Base-by-base conservation (phyloP, 768 basidiomycete genomes). In the Naganishia randhawae region DNA sequence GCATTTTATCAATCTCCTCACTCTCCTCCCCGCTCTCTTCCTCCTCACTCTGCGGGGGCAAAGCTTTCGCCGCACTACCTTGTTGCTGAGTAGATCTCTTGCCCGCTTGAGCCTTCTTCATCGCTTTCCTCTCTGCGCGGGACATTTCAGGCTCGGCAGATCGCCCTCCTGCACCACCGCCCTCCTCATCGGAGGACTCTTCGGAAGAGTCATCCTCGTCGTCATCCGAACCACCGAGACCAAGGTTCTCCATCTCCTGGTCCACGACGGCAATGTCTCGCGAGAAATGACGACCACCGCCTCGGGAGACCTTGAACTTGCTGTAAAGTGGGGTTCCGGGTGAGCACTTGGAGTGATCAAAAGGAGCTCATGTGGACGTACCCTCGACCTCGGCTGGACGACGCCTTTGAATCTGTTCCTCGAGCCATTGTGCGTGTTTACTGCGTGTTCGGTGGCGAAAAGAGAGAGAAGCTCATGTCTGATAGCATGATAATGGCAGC, bases 241-340 rank as follows among this genome's bases (percentile, higher is more conserved):
- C 83, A 29, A 72, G 74, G 55, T 8, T 83, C 6, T 81, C 81
- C 4, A 82, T 83, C 33, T 82, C 81, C 0, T 81, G 79, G 42
- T 71, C 77, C 33, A 77, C 73, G 13, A 69, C 55, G 50, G 72
- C 71, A n/a, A 75, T 69, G 65, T 77, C 67, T 86, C 90, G 90
- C 17, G 80, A 79, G 80, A 93, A 94, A 77, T 82, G 87, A 69
- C 92, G 85, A 62, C 92, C 92, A 41, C 92, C 92, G 72, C 92
- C 92, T 62, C 92, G 89, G 76, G 88, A 89, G 72, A 86, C 83
- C 84, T 92, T 92, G 82, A 85, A 91, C 80, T 88, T 90, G 70
- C 91, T 90, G 32, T 8, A 32, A n/a, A 10, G 64, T 39, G 13
- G 35, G 22, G 57, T 25, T 25, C 1, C 2, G 9, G 11, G 57